Percentiles rank a stretch among this genome's conserved stretches.
Conservation (phyloP, 306 rosid genomes). For the Gastrolobium villosum region DNA sequence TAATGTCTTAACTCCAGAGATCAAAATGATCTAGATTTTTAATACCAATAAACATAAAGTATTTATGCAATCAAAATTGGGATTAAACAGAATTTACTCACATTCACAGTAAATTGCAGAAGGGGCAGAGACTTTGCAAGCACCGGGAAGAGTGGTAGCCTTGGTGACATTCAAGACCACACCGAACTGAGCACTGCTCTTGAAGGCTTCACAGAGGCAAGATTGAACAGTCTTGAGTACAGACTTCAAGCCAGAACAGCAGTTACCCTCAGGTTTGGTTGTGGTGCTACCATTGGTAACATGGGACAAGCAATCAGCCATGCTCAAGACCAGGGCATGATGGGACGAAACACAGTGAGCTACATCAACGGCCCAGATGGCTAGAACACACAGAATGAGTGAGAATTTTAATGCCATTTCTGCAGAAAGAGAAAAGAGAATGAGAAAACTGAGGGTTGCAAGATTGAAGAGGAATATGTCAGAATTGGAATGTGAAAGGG, state of each 20-base stretch:
- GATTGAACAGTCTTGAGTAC: conserved; percentile 66
- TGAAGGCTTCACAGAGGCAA: conserved; percentile 75
- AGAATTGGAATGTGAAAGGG: neutral
- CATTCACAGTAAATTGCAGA: conserved; percentile 70
- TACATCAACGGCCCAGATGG: conserved; percentile 24
- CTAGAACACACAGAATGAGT: conserved; percentile 32
- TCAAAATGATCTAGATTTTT: conserved; percentile 1
- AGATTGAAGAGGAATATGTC: neutral
- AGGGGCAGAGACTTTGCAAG: conserved; percentile 80
- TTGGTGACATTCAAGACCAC: conserved; percentile 71
- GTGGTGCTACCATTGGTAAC: conserved; percentile 74
- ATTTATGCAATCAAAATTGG: neutral
- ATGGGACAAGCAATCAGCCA: conserved; percentile 77
- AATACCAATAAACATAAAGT: too few relatives aligned
- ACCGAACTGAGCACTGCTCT: conserved; percentile 74
- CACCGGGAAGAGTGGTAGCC: conserved; percentile 71
- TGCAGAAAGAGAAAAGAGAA: neutral
- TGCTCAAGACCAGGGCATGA: conserved; percentile 66
- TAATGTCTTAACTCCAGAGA: neutral
- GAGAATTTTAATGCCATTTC: conserved; percentile 56
- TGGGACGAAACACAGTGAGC: conserved; percentile 41
- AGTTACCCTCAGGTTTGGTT: conserved; percentile 61
- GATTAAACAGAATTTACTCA: conserved; percentile 29
- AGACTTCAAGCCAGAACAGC: conserved; percentile 75
- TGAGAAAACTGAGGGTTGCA: neutral